Evolutionary conservation across 1,139 yeast genomes (phyloP), one percentile per base, ranked within the genome.

Genomic region (Zygosaccharomyces pseudobailii): DNA sequence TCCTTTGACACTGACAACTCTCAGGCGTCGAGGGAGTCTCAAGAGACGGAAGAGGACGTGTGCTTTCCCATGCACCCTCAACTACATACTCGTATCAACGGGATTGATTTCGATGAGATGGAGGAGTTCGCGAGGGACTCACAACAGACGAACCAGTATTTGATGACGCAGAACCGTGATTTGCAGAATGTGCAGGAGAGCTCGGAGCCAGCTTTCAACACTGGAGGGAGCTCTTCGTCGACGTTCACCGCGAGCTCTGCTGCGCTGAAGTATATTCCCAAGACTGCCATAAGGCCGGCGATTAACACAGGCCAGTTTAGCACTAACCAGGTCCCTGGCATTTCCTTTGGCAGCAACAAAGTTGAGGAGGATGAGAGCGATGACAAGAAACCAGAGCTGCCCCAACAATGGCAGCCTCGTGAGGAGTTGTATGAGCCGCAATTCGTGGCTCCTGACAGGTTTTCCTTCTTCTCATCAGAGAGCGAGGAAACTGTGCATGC

Each of bases 1-100:
- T 69, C 73, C 4, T 61, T 62, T 60, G 87, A 82, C 58, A 76
- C 81, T 53, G 90, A 84, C 54, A 85, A 79, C 57, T 84, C 90
- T 2, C 86, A 80, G 57, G 87, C 82, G 1, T 81, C 87, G 8
- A 73, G 88, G 54, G 77, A 82, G 21, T 81, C 88, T 2, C 88
- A 84, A 59, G 95, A 86, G 63, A 88, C 96, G 0, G 97, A 90
- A 63, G 97, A 90, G 64, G 97, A 92, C 75, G 98, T 92, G 40
- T 92, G 97, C 73, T 89, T 90, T 70, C 97, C 98, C 1, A 85
- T 88, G 87, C 73, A 82, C 44, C 81, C 87, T 20, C 87, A 83
- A 57, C 84, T 81, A 55, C 65, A 65, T 51, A 54, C 59, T 9
- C 74, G 86, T 53, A 73, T 82, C 36, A 81, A 81, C 54, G 92